Base-by-base conservation (phyloP, 2,329 filamentous ascomycete species). In the Didymella glomerata region DNA sequence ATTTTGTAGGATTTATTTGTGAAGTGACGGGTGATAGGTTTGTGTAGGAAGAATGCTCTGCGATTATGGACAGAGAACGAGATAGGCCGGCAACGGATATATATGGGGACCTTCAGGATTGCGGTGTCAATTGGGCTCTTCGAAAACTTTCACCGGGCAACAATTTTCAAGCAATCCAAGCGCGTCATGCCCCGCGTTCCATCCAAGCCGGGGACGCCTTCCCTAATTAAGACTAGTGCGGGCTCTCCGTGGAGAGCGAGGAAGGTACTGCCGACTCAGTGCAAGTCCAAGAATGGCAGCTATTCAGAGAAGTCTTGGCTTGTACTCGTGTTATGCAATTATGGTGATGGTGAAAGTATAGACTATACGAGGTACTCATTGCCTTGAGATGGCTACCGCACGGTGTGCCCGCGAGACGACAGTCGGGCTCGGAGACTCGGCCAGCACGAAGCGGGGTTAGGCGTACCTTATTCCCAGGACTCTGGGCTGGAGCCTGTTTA, bases 1-100 rank as follows among this genome's bases (percentile, higher is more conserved):
- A 91, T 91, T 73, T 74, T 86, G 78, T 25, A 22, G 41, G 48
- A 48, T 20, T 54, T 48, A 24, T 49, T 20, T 49, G 44, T 49
- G 32, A 58, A 55, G 28, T 53, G 48, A 34, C 49, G 60, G 22
- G 49, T 20, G 7, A 24, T 40, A 20, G 16, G 13, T 54, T 54
- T 45, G 56, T 28, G 18, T 46, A 48, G 24, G 38, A 18, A 25
- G n/a, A 48, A 40, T 28, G 34, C 24, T 41, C n/a, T 61, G 55
- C 54, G 61, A 52, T 51, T 48, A 25, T 36, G 34, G 50, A 47
- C 46, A 54, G 58, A 56, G 45, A 55, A 45, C 54, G 48, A 63
- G 38, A 48, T 46, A 52, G 61, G 60, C 53, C 61, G 55, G 47
- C 42, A 54, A 36, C 54, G 61, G 52, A 55, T 60, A 65, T 67